Evolutionary conservation across 768 basidiomycete genomes (phyloP), one percentile per base, ranked within the genome.

Genomic region (Tulasnella sp.): DNA sequence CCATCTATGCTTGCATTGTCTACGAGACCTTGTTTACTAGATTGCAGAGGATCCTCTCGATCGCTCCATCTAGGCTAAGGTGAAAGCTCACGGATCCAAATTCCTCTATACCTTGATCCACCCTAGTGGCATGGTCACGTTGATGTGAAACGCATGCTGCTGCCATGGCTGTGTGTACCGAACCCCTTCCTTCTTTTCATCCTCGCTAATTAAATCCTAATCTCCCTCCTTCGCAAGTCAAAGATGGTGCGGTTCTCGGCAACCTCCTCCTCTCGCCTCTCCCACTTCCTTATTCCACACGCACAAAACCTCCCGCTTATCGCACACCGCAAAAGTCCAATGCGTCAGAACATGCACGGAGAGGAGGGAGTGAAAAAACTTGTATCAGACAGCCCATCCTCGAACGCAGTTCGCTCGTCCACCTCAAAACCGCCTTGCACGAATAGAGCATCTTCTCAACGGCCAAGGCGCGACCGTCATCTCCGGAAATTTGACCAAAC

Each of bases 61-160:
- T 88, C 29, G 83, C 89, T 23, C 83, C 86, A 1, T 85, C 85
- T 9, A 86, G 87, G 0, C 82, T 88, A 77, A 85, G 85, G 48
- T 88, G 86, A 85, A 86, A 85, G 70, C 81, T 90, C 75, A 85
- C 88, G 83, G 88, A 88, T 78, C 86, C n/a, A 82, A 81, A 3
- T 88, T 88, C 32, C 82, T 90, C 73, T 82, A 83, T 0, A 86
- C 85, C 0, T 89, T 88, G 89, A 78, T 89, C 10, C 87, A 90
- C 81, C 80, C 80, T 42, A 82, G 83, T 23, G 86, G 85, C 2
- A 86, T 82, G 37, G 83, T 89, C 1, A 85, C 83, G 5, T 82
- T 90, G 20, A 83, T 90, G 0, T 89, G 89, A 2, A 89, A 90
- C 80, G 85, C 89, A 89, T 81, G 89, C 88, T 5, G 85, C 88